Percentiles rank a stretch among this genome's conserved stretches.
These are phyloP conservation scores for Dactylorhiza incarnata DNA, from an alignment of 106 monocot genomes.

Conservation along the genomic window DNA sequence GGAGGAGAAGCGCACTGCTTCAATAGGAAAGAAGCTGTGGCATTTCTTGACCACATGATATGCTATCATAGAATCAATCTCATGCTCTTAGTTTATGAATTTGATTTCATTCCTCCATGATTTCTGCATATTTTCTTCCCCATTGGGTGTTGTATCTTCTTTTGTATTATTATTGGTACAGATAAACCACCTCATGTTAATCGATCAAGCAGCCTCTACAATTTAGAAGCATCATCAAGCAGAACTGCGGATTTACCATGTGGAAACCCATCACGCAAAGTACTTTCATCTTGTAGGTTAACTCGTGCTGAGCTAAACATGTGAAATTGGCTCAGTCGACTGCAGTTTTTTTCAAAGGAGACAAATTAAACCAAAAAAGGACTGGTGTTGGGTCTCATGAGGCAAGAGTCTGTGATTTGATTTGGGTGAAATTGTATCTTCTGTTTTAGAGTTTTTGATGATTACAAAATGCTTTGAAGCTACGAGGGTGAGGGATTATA, in stretches of 20 bases:
- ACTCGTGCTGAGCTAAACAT: too few species aligned
- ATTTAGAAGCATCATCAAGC: too few species aligned
- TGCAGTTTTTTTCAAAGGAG: too few species aligned
- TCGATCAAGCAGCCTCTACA: too few species aligned
- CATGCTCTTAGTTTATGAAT: neutral
- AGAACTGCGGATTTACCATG: too few species aligned
- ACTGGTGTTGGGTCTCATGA: too few species aligned
- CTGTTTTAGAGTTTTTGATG: neutral
- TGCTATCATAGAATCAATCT: neutral
- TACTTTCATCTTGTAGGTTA: too few species aligned
- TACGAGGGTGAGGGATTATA: neutral
- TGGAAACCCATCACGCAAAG: too few species aligned
- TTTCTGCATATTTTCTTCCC: neutral
- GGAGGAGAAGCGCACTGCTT: conserved; percentile 30
- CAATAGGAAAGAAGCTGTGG: conserved; percentile 65
- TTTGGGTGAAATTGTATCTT: neutral
- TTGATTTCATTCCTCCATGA: neutral
- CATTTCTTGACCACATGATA: conserved; percentile 53
- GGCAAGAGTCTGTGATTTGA: neutral
- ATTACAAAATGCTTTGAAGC: neutral
- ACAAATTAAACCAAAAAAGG: too few species aligned
- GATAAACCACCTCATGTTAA: too few species aligned
- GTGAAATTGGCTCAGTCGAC: too few species aligned
- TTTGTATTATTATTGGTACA: too few species aligned
- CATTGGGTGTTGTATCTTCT: neutral